A percentile compares a stretch with the other conserved stretches of the same genome.
Evolutionary conservation across 2,329 filamentous ascomycete genomes (phyloP).

Genomic region (Geosmithia morbida): DNA sequence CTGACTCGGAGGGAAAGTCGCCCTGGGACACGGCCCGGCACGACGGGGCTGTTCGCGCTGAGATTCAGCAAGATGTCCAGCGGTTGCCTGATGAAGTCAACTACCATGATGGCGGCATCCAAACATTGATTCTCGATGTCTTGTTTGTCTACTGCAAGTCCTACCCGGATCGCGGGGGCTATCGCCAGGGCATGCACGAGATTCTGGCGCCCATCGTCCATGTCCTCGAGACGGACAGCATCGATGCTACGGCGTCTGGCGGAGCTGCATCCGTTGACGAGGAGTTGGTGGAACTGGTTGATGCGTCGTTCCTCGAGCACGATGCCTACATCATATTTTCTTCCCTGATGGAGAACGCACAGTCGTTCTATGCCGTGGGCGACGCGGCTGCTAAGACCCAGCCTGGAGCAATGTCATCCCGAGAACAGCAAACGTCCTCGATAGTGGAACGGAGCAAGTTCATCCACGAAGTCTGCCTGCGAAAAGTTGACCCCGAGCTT

Average conservation of each 20-base stretch:
- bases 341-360: conserved; percentile 74
- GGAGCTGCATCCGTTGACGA: conserved; percentile 30
- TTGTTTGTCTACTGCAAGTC: conserved; percentile 92
- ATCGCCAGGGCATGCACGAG: conserved; percentile 99
- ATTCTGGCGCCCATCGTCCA: conserved; percentile 79
- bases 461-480: conserved; percentile 73
- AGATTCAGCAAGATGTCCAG: conserved; percentile 91
- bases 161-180: conserved; percentile 71
- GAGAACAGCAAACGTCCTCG: conserved; percentile 23
- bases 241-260: conserved; percentile 32
- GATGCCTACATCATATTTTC: conserved; percentile 81
- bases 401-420: conserved; percentile 5
- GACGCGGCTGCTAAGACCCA: conserved; percentile 4
- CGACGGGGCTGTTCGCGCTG: conserved; percentile 70
- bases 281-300: conserved; percentile 51
- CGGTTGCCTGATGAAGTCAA: conserved; percentile 84
- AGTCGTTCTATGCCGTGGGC: conserved; percentile 57
- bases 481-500: conserved; percentile 69
- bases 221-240: conserved; percentile 69
- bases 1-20: conserved; percentile 37
- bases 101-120: conserved; percentile 68
- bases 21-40: conserved; percentile 79
- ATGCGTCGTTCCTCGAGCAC: conserved; percentile 67
- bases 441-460: conserved; percentile 78
- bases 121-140: conserved; percentile 72